A percentile compares a stretch with the other conserved stretches of the same genome.
Conservation (phyloP, 2,329 filamentous ascomycete species). For the Ophiostoma pallidulum region DNA sequence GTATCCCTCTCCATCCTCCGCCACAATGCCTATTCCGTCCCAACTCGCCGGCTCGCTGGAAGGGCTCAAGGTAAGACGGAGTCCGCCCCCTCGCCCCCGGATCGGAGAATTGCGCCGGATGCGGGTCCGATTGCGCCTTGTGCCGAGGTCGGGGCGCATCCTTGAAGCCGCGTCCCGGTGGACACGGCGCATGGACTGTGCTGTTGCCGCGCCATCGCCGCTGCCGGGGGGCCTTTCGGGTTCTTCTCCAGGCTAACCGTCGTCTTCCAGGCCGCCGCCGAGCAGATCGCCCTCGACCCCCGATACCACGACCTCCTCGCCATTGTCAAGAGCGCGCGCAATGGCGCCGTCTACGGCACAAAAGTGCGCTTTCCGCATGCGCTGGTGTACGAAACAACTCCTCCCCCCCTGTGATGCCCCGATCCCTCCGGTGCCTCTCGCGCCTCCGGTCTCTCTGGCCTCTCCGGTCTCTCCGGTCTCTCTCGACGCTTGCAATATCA, state of each 20-base stretch:
- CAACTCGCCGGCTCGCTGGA: slow-evolving; percentile 1
- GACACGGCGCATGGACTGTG: too few species aligned
- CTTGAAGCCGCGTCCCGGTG: too few species aligned
- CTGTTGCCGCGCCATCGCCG: too few species aligned
- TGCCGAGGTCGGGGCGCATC: too few species aligned
- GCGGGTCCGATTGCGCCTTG: too few species aligned
- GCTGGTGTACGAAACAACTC: slow-evolving; percentile 51
- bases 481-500: too few species aligned
- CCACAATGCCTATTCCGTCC: slow-evolving; percentile 1
- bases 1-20: neutral
- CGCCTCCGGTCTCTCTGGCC: too few species aligned
- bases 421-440: neutral
- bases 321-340: slow-evolving; percentile 85
- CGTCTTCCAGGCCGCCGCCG: slow-evolving; percentile 50
- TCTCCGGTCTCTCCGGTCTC: too few species aligned
- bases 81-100: too few species aligned
- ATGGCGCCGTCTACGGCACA: slow-evolving; percentile 91
- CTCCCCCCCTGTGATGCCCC: neutral
- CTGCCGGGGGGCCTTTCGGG: too few species aligned
- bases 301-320: slow-evolving; percentile 76
- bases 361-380: slow-evolving; percentile 99
- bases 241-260: neutral
- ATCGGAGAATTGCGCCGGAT: too few species aligned
- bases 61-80: neutral
- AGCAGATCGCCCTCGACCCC: slow-evolving; percentile 72